Conservation (phyloP, 306 rosid species). For the Trifolium dubium region DNA sequence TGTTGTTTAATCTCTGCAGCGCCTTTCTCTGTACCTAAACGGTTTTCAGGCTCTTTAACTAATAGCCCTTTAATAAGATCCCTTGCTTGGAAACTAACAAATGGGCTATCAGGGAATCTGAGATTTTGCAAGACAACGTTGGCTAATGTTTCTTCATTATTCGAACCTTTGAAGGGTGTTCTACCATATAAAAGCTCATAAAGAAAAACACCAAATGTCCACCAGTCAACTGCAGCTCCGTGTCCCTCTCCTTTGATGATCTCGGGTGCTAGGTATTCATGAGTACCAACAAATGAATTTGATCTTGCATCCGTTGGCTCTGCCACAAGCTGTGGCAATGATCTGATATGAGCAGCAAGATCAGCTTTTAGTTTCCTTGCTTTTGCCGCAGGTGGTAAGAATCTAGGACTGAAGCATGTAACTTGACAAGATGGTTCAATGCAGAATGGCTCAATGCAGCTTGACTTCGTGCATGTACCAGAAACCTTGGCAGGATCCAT, state of each 20-base stretch:
- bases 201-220: conserved; percentile 92
- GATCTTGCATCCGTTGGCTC: conserved; percentile 90
- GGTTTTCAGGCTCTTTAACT: conserved; percentile 79
- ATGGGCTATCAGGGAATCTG: conserved; percentile 70
- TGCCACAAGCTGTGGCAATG: conserved; percentile 91
- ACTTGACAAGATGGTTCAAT: conserved; percentile 80
- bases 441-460: conserved; percentile 83
- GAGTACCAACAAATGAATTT: conserved; percentile 92
- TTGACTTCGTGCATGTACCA: conserved; percentile 69
- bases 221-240: conserved; percentile 96
- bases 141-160: conserved; percentile 79
- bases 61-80: conserved; percentile 83
- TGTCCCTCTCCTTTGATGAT: conserved; percentile 91
- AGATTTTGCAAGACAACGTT: conserved; percentile 77
- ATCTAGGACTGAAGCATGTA: conserved; percentile 83
- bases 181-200: conserved; percentile 81
- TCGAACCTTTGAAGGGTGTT: conserved; percentile 81
- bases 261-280: conserved; percentile 93
- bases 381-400: conserved; percentile 65
- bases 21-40: conserved; percentile 82
- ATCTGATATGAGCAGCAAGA: conserved; percentile 57
- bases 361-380: conserved; percentile 66
- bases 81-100: conserved; percentile 72
- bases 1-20: conserved; percentile 90
- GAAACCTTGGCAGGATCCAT: conserved; percentile 64